Conservation (phyloP, 129 eudicot species). For the Ambrosia artemisiifolia region DNA sequence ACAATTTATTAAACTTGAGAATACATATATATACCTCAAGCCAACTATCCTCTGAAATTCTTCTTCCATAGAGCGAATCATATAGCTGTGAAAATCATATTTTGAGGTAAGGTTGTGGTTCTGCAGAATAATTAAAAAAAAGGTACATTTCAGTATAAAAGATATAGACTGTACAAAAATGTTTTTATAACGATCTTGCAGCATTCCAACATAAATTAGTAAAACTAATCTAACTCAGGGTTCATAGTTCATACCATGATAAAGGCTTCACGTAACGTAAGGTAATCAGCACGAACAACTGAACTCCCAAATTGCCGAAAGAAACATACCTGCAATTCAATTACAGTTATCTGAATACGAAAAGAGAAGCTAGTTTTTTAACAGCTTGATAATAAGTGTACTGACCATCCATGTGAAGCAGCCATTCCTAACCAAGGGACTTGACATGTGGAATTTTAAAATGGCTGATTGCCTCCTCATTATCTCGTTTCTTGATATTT, state of each 20-base stretch:
- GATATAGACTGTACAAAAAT: background rate
- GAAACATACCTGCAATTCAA: conserved; percentile 61
- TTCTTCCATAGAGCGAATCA: conserved; percentile 99
- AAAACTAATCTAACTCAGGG: background rate
- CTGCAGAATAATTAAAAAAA: conserved; percentile 57
- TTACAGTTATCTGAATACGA: background rate
- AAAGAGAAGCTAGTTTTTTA: background rate
- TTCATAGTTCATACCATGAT: conserved; percentile 42
- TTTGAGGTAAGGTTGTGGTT: conserved; percentile 91
- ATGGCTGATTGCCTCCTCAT: conserved; percentile 69
- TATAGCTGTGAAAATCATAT: conserved; percentile 98
- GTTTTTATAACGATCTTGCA: background rate
- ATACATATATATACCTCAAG: conserved; percentile 54
- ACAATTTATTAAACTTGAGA: background rate
- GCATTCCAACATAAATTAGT: background rate
- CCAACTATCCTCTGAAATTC: conserved; percentile 98
- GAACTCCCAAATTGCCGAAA: conserved; percentile 83
- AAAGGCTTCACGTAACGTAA: conserved; percentile 81
- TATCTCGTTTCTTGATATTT: conserved; percentile 61
- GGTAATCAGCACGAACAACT: conserved; percentile 83
- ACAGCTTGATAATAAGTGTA: background rate
- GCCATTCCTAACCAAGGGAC: conserved; percentile 52
- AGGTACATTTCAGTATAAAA: background rate
- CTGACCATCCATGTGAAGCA: conserved; percentile 75
- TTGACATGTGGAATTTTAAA: conserved; percentile 64